Base-by-base conservation (phyloP, 495 filamentous ascomycete genomes). In the Cladorrhinum samala region DNA sequence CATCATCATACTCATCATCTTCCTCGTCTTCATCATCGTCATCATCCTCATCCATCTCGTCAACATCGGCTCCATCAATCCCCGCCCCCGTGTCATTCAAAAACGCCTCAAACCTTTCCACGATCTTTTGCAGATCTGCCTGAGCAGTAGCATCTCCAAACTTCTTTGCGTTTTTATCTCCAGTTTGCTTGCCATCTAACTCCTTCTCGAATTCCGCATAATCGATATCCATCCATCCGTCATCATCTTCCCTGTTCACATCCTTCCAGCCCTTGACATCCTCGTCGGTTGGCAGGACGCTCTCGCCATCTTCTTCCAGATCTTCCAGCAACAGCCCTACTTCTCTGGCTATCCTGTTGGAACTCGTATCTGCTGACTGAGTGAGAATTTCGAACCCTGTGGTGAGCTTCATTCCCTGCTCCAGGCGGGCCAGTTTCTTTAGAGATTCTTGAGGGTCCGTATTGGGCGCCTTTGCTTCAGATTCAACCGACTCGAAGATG, bases 331-430 rank as follows among this genome's bases (percentile, higher is more conserved):
- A 59, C 11, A 94, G 62, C 30, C 81, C 80, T 30, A 95, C 83
- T 61, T 94, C 88, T 36, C 87, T 74, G 2, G 86, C 84, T 1
- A 72, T 59, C 5, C 81, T 72, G 60, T 83, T 89, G 43, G 86
- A 77, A 57, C 78, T 77, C 48, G 83, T 79, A 46, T 84, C 77
- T 11, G 83, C 75, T 59, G 86, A 79, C 13, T 68, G 68, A 1
- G 91, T 63, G 17, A 97, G 77, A 82, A 97, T 93, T 72, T 97
- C 93, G 59, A 96, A 89, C 0, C 91, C 94, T 56, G 85, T 88
- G 3, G 89, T 78, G 16, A 96, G 63, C 68, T 96, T 98, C 84
- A 95, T 91, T 5, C 92, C 92, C 9, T 87, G 71, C 52, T 92
- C 88, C 3, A 83, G 63, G n/a, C 72, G 71, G 3, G 67, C 63